Evolutionary conservation across 345 rosid genomes (phyloP), one percentile per base, ranked within the genome.

Genomic region (Hibiscus syriacus): DNA sequence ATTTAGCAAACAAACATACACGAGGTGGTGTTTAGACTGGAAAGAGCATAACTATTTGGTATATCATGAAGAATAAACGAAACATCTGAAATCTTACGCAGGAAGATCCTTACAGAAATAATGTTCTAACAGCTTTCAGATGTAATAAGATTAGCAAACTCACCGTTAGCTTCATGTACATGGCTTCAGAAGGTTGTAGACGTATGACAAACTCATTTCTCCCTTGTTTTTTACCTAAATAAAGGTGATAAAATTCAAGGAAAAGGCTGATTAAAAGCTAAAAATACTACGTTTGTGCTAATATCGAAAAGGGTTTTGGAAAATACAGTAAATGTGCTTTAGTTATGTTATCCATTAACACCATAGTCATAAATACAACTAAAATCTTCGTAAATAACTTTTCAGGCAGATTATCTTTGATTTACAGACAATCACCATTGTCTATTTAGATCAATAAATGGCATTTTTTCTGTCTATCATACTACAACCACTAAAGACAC

Each of bases 141-240:
- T 26, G 7, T 5, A 25, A 26, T 43, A 58, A 43, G 46, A 74
- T 34, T 20, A 61, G 62, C 23, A 32, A 19, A 80, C 96, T 67
- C 78, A 94, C 99, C 23, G 93, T 89, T 75, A 94, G 89, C 80
- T 94, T 94, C 99, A 92, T 94, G 89, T 94, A 94, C 58, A 94
- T 89, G 72, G 99, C 96, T 78, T 94, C 99, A 3, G 85, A 85
- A 26, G 99, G 99, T 70, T 94, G 99, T 68, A 94, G 85, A 73
- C 99, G 97, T 77, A 94, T 91, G 38, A 94, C 98, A 48, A 94
- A 85, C 79, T 94, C 99, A 66, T 94, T 94, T 82, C 99, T 91
- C 68, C 99, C 99, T 79, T 91, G 99, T 82, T 81, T 92, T 77
- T 89, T 64, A 76, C 97, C 98, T 94, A 69, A 52, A 71, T 22